phyloP scores from a whole-genome alignment of 306 rosid species.

The Dryas drummondii region DNA sequence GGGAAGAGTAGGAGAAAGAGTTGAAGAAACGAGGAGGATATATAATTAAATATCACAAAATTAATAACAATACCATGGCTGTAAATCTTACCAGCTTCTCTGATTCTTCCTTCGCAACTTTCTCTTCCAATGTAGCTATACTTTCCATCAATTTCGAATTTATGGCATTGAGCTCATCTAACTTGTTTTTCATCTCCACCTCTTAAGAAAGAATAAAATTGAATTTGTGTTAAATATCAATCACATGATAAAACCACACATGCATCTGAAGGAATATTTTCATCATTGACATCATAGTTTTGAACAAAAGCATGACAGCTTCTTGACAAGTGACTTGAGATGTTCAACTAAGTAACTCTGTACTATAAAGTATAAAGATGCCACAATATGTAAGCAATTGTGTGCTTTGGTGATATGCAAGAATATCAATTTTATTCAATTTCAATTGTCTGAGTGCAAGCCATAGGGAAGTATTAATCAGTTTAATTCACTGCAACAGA shows the following conservation, averaged over 20 bases:
- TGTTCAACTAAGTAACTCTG: background rate
- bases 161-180: slow-evolving; percentile 45
- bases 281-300: background rate
- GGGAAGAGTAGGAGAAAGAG: background rate
- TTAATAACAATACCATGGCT: slow-evolving; percentile 21
- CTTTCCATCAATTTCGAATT: slow-evolving; percentile 46
- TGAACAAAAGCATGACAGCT: background rate
- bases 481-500: background rate
- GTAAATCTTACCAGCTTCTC: slow-evolving; percentile 61
- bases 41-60: slow-evolving; percentile 3
- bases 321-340: background rate
- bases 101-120: slow-evolving; percentile 57
- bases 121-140: slow-evolving; percentile 56
- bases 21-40: slow-evolving; percentile 5
- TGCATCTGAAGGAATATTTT: background rate
- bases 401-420: background rate
- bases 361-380: background rate
- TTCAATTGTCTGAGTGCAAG: too few species aligned
- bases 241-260: slow-evolving; percentile 5
- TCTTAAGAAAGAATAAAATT: slow-evolving; percentile 47
- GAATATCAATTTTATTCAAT: too few species aligned
- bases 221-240: background rate
- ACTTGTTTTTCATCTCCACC: slow-evolving; percentile 58
- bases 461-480: too few species aligned
- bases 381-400: background rate